phyloP scores from a whole-genome alignment of 1,139 yeast species.

The Blastobotrys petasosporus region DNA sequence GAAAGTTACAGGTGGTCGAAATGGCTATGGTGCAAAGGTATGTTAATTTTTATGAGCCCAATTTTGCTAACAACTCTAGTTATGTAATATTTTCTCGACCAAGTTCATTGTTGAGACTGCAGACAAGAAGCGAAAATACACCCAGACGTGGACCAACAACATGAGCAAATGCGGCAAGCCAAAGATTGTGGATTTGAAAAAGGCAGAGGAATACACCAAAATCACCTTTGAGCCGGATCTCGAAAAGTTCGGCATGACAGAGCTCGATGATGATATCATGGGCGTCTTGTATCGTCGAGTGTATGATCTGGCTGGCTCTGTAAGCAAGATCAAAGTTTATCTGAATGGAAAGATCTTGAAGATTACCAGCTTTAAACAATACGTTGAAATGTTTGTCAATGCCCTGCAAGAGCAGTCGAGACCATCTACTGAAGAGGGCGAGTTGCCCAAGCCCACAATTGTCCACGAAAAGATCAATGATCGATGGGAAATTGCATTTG shows the following conservation, averaged over 20 bases:
- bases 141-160: conserved; percentile 80
- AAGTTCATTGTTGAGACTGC: conserved; percentile 88
- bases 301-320: conserved; percentile 92
- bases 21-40: conserved; percentile 93
- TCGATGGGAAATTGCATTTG: conserved; percentile 96
- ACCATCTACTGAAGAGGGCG: conserved; percentile 32
- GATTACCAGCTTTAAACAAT: conserved; percentile 71
- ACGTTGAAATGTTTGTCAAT: conserved; percentile 84
- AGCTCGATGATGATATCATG: conserved; percentile 72
- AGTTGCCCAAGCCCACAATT: conserved; percentile 50
- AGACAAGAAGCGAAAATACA: conserved; percentile 60
- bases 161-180: conserved; percentile 80
- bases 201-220: conserved; percentile 72
- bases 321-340: conserved; percentile 72
- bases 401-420: conserved; percentile 49
- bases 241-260: conserved; percentile 73
- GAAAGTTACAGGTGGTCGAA: conserved; percentile 98
- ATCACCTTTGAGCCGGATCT: conserved; percentile 89
- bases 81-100: conserved; percentile 88
- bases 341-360: conserved; percentile 70
- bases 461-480: conserved; percentile 72
- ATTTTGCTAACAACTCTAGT: conserved; percentile 19
- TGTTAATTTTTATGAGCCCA: conserved; percentile 4
- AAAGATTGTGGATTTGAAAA: conserved; percentile 54
- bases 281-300: conserved; percentile 90